Conservation (phyloP, 2,329 filamentous ascomycete species). For the Dactylellina cionopaga region DNA sequence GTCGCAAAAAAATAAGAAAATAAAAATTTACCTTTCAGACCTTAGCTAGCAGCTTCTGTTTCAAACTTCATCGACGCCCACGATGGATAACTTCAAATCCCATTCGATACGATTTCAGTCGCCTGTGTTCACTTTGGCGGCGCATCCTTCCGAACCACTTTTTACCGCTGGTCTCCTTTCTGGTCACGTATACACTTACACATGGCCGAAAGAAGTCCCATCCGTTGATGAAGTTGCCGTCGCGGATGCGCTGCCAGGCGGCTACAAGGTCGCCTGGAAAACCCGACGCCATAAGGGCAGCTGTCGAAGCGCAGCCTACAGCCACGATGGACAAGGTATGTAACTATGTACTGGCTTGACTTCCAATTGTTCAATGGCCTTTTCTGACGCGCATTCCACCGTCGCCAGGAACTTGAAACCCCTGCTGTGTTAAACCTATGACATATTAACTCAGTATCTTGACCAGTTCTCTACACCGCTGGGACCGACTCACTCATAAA, state of each 20-base stretch:
- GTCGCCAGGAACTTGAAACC: constrained; percentile 39
- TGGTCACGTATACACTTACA: constrained; percentile 82
- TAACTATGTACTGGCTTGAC: constrained; percentile 63
- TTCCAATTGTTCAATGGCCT: constrained; percentile 1
- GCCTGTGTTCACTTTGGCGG: constrained; percentile 86
- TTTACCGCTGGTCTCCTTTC: constrained; percentile 85
- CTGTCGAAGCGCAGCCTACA: constrained; percentile 83
- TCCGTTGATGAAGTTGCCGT: constrained; percentile 17
- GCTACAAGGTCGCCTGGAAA: constrained; percentile 76
- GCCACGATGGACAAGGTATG: constrained; percentile 76
- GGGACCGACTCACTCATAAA: constrained; percentile 71
- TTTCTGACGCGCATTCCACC: constrained; percentile 1
- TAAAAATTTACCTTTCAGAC: constrained; percentile 2
- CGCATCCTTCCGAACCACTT: constrained; percentile 85
- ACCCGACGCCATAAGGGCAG: constrained; percentile 93
- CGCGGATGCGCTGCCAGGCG: constrained; percentile 35
- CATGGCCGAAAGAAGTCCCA: constrained; percentile 53
- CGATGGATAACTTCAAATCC: constrained; percentile 47
- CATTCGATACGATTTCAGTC: constrained; percentile 80
- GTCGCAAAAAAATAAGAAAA: constrained; percentile 9
- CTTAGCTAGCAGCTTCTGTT: too few species aligned
- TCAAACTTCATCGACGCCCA: neutral
- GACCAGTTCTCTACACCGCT: constrained; percentile 69
- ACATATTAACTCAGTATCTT: neutral
- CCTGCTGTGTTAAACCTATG: too few species aligned